phyloP scores from a whole-genome alignment of 768 basidiomycete species.

The Trametes cubensis region DNA sequence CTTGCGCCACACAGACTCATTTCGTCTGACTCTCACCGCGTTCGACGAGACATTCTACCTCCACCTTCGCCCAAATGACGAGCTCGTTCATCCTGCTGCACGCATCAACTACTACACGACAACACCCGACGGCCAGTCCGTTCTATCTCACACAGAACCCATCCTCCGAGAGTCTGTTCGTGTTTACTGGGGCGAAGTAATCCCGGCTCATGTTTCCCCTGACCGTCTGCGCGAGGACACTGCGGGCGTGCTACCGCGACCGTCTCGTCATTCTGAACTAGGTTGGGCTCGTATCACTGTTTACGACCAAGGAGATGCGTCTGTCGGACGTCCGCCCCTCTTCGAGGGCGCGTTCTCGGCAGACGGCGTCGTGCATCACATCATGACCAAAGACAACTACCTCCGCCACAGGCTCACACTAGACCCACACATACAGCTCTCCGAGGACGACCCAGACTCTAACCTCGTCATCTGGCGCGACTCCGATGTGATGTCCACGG shows the following conservation, averaged over 20 bases:
- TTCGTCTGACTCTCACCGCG: conserved; percentile 68
- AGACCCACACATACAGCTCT: conserved; percentile 52
- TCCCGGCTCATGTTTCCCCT: conserved; percentile 55
- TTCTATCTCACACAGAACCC: conserved; percentile 57
- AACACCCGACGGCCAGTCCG: conserved; percentile 50
- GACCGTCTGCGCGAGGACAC: conserved; percentile 65
- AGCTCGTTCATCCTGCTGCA: conserved; percentile 79
- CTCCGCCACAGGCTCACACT: conserved; percentile 57
- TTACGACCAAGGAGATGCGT: conserved; percentile 58
- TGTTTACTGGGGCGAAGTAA: conserved; percentile 77
- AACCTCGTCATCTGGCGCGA: conserved; percentile 76
- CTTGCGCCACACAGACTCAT: conserved; percentile 68
- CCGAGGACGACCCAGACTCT: conserved; percentile 48
- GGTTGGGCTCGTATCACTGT: conserved; percentile 84
- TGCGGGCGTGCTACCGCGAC: conserved; percentile 52
- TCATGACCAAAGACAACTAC: conserved; percentile 73
- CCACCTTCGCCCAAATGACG: conserved; percentile 75
- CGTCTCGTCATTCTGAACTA: conserved; percentile 46
- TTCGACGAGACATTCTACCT: conserved; percentile 69
- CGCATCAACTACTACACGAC: conserved; percentile 67
- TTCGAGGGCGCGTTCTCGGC: conserved; percentile 80
- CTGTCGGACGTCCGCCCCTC: conserved; percentile 50
- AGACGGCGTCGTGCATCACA: conserved; percentile 67
- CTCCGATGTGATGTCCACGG: conserved; percentile 60
- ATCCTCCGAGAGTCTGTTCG: conserved; percentile 64